Conservation (phyloP, 169 alveolate species). For the Plasmodium inui region DNA sequence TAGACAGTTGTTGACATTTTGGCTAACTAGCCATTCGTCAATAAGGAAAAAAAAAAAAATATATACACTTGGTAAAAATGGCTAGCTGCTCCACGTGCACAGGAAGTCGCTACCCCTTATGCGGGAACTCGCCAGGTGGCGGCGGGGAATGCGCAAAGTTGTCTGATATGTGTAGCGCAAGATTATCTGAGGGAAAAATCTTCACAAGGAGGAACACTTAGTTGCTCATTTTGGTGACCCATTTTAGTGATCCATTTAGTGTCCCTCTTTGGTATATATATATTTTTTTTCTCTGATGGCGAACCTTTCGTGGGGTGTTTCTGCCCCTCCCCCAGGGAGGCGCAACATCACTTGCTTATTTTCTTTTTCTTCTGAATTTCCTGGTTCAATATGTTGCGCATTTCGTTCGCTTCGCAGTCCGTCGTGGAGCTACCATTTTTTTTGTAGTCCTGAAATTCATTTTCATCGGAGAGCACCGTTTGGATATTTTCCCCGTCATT, state of each 20-base stretch:
- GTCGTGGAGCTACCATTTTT: constrained; percentile 23
- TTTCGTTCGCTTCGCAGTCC: constrained; percentile 61
- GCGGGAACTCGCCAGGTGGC: not conserved
- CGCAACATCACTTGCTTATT: not conserved
- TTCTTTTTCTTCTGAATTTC: constrained; percentile 68
- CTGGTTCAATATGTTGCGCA: constrained; percentile 46
- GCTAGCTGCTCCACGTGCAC: constrained; percentile 16
- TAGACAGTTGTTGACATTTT: constrained; percentile 4
- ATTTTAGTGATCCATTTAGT: not conserved
- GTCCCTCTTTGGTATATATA: not conserved
- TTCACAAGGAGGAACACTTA: not conserved
- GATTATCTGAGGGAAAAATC: not conserved
- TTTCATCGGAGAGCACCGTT: constrained; percentile 37
- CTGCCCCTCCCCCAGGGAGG: not conserved
- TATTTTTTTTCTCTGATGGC: not conserved
- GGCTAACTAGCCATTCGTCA: constrained; percentile 25
- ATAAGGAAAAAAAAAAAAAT: constrained; percentile 10
- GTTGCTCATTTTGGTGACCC: not conserved
- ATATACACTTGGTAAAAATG: not conserved
- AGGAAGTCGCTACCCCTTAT: not conserved
- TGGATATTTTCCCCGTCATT: constrained; percentile 21
- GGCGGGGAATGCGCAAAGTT: not conserved
- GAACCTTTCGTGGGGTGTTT: not conserved
- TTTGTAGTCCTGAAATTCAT: not conserved
- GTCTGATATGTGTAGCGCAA: not conserved